These are phyloP conservation scores for Linaria vulgaris DNA, from an alignment of 257 asterid genomes.

Conservation along the genomic window DNA sequence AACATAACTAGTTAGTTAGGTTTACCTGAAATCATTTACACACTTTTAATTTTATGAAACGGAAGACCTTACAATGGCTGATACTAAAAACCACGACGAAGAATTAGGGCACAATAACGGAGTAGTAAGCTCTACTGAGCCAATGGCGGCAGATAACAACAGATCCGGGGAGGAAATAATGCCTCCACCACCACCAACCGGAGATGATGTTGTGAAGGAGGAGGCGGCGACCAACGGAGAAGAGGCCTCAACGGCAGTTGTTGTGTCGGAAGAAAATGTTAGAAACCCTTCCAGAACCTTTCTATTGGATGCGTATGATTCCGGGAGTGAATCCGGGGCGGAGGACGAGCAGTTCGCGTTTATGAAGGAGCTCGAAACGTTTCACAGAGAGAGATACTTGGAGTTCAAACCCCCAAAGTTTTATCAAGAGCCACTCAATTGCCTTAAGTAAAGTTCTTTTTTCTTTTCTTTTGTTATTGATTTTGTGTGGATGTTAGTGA, in stretches of 20 bases:
- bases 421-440: constrained; percentile 79
- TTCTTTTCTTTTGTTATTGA: constrained; percentile 9
- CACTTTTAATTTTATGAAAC: too few relatives aligned
- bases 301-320: constrained; percentile 52
- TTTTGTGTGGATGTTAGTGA: background rate
- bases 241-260: background rate
- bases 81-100: too few relatives aligned
- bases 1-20: too few relatives aligned
- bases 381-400: constrained; percentile 67
- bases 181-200: too few relatives aligned
- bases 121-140: too few relatives aligned
- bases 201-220: too few relatives aligned
- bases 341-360: constrained; percentile 80
- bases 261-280: constrained; percentile 25
- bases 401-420: constrained; percentile 87
- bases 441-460: constrained; percentile 69
- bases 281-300: constrained; percentile 47
- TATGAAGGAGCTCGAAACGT: constrained; percentile 70
- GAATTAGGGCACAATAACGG: too few relatives aligned
- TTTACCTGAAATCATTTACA: too few relatives aligned
- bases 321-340: constrained; percentile 65
- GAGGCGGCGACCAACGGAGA: too few relatives aligned
- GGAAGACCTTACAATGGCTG: too few relatives aligned
- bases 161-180: too few relatives aligned
- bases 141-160: too few relatives aligned